These are phyloP conservation scores for Sclerospora graminicola DNA, from an alignment of 352 stramenopile genomes.

Conservation along the genomic window DNA sequence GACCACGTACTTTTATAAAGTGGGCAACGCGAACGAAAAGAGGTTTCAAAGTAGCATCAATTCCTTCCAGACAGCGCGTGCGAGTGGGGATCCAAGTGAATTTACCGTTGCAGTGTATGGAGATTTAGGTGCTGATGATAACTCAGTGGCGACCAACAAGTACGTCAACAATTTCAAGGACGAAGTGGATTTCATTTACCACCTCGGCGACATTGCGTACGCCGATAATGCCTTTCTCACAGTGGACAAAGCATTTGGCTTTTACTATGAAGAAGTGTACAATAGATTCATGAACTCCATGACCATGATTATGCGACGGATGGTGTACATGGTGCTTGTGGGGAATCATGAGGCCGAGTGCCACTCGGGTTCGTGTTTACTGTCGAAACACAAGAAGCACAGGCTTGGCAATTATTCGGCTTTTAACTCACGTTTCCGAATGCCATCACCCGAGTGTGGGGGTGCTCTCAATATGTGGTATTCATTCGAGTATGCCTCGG, in stretches of 20 bases:
- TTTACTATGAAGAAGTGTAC: constrained; percentile 39
- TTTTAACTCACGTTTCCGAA: constrained; percentile 48
- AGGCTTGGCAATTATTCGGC: constrained; percentile 35
- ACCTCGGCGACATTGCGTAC: constrained; percentile 36
- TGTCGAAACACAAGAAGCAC: constrained; percentile 16
- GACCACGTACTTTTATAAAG: too few relatives aligned
- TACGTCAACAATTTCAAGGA: too few relatives aligned
- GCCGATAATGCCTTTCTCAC: constrained; percentile 31
- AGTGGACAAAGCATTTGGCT: constrained; percentile 13
- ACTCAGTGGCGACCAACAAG: constrained; percentile 17
- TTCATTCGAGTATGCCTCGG: constrained; percentile 35
- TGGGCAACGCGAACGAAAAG: neutral
- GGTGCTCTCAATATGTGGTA: constrained; percentile 39
- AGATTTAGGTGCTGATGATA: constrained; percentile 28
- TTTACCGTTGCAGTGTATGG: constrained; percentile 31
- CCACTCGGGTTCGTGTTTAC: constrained; percentile 23
- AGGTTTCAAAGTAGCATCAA: constrained; percentile 16
- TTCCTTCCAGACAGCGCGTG: too few relatives aligned
- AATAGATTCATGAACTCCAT: constrained; percentile 65
- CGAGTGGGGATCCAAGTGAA: too few relatives aligned
- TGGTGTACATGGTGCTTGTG: constrained; percentile 66
- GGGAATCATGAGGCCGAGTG: constrained; percentile 42
- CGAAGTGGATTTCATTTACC: constrained; percentile 31
- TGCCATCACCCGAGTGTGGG: constrained; percentile 30
- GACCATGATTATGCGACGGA: constrained; percentile 22